These are phyloP conservation scores for Pythium oligandrum DNA, from an alignment of 352 stramenopile species.

Conservation along the genomic window DNA sequence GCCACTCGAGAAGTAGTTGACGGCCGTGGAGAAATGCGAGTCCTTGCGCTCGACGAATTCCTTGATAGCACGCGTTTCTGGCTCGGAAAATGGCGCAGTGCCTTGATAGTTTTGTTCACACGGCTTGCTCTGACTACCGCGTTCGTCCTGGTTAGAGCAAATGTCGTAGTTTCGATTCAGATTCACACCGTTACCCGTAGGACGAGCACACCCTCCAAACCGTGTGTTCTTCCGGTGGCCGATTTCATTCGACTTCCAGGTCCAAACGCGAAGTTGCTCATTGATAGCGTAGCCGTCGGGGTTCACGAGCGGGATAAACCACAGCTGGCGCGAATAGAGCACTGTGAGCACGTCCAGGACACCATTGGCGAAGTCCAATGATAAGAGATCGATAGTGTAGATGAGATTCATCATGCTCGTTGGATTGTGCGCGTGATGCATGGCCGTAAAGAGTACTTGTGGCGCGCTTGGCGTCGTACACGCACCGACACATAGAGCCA, in stretches of 20 bases:
- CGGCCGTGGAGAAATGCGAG: conserved; percentile 49
- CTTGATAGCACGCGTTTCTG: conserved; percentile 73
- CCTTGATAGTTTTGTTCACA: conserved; percentile 79
- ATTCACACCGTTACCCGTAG: conserved; percentile 40
- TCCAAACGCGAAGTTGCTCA: conserved; percentile 54
- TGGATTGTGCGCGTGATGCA: conserved; percentile 82
- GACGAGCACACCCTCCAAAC: not conserved
- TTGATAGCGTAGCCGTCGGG: conserved; percentile 80
- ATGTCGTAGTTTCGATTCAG: conserved; percentile 85
- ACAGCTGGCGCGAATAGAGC: conserved; percentile 65
- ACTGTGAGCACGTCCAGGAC: conserved; percentile 47
- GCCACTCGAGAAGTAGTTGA: conserved; percentile 86
- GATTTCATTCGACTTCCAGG: conserved; percentile 19
- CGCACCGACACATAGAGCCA: conserved; percentile 62
- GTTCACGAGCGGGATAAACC: conserved; percentile 83
- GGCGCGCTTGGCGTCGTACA: conserved; percentile 28
- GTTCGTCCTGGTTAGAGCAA: conserved; percentile 57
- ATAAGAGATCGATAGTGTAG: conserved; percentile 78
- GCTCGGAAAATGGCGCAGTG: conserved; percentile 65
- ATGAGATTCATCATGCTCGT: conserved; percentile 87
- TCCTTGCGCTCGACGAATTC: conserved; percentile 45
- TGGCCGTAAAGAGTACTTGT: conserved; percentile 72
- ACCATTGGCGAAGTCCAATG: conserved; percentile 48
- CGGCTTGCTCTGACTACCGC: conserved; percentile 57
- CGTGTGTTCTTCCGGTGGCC: conserved; percentile 74